Evolutionary conservation across 257 asterid genomes (phyloP).

Genomic region (Solanum pennellii): DNA sequence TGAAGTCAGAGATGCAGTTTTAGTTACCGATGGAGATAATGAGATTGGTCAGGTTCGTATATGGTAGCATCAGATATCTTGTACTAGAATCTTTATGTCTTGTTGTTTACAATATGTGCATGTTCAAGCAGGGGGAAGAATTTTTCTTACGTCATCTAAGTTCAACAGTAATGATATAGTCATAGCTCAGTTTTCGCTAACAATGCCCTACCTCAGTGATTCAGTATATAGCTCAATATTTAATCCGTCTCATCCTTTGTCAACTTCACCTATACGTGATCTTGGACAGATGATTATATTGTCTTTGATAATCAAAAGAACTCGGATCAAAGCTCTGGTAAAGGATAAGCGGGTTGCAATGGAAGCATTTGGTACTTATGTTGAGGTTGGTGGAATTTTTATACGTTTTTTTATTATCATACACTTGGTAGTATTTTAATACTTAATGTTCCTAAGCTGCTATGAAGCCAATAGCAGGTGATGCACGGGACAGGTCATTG

Average conservation of each 20-base stretch:
- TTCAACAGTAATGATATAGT: neutral
- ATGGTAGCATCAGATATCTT: neutral
- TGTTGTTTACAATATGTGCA: neutral
- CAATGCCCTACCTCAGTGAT: neutral
- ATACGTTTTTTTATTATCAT: neutral
- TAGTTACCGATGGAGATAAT: conserved; percentile 87
- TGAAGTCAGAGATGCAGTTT: conserved; percentile 70
- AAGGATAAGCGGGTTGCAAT: conserved; percentile 77
- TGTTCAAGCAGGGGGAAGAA: neutral
- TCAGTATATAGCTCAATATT: neutral
- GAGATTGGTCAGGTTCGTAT: conserved; percentile 89
- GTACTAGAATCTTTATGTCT: neutral
- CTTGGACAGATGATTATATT: conserved; percentile 69
- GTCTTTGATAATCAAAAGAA: conserved; percentile 63
- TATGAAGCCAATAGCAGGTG: conserved; percentile 66
- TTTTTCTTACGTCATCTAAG: neutral
- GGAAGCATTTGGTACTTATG: conserved; percentile 97
- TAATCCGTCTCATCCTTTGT: neutral
- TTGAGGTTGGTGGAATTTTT: conserved; percentile 50
- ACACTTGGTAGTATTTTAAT: neutral
- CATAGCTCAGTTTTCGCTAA: neutral
- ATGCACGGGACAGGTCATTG: conserved; percentile 38
- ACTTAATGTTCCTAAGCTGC: neutral
- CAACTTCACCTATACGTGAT: neutral
- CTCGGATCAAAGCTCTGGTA: conserved; percentile 75